Evolutionary conservation across 495 filamentous ascomycete genomes (phyloP), one percentile per base, ranked within the genome.

Genomic region (Aspergillus ostianus): DNA sequence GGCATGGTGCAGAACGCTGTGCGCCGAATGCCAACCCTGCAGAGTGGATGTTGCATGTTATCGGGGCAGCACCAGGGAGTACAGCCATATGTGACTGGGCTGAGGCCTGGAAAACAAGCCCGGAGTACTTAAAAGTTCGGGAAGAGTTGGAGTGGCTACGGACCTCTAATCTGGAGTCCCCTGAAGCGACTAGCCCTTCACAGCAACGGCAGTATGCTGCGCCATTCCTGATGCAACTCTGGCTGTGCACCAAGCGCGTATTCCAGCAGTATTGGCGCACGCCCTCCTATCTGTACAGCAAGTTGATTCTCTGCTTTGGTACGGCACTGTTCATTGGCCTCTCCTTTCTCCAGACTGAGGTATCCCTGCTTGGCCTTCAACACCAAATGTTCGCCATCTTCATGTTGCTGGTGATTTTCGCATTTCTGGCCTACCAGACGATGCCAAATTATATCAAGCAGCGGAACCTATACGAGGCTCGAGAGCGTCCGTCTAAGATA

Each of bases 41-140:
- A 23, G 92, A 96, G 68, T 92, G 87, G 84, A 94, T 95, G 88
- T 75, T 94, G 20, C 89, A 92, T 59, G 86, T 88, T 51, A 91
- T 91, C 51, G 90, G 89, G 47, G 90, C 89, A 19, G 89, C 90
- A 0, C 90, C 90, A n/a, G 5, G 88, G 87, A 21, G 82, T 81
- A 12, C 61, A 76, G 46, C 85, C 82, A 29, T 79, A 87, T 26
- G 82, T 87, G 55, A 87, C 70, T 93, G 91, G 90, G 77, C 82
- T 63, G 60, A 86, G 50, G 72, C 84, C 6, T 93, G 90, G 91
- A 81, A 83, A 41, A 76, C 85, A 41, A 87, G 84, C 62, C 70
- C 80, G 29, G 90, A 96, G 72, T 83, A 84, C 64, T 67, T 82
- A 86, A 48, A n/a, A n/a, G n/a, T n/a, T n/a, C n/a, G n/a, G n/a